phyloP scores from a whole-genome alignment of 257 asterid species.

The Linderniella brevidens region DNA sequence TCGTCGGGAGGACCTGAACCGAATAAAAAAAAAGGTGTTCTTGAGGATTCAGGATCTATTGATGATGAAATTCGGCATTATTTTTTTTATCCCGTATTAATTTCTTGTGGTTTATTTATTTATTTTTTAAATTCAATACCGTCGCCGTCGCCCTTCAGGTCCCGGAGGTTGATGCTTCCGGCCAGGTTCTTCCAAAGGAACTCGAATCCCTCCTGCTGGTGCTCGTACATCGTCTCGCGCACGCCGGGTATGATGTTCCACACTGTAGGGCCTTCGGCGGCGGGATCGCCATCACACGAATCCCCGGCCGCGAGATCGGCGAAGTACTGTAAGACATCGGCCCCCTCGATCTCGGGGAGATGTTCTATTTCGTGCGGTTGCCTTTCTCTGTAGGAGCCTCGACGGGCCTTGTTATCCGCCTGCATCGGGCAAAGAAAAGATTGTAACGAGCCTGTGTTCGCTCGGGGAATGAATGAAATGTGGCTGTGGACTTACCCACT shows the following conservation, averaged over 20 bases:
- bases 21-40: too few relatives aligned
- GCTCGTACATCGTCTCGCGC: slow-evolving; percentile 24
- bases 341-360: too few relatives aligned
- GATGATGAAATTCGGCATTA: too few relatives aligned
- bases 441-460: too few relatives aligned
- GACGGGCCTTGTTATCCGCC: neutral
- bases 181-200: slow-evolving; percentile 50
- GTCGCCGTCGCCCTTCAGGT: slow-evolving; percentile 19
- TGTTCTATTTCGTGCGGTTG: too few relatives aligned
- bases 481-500: slow-evolving; percentile 31
- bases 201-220: slow-evolving; percentile 54
- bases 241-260: slow-evolving; percentile 34
- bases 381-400: too few relatives aligned
- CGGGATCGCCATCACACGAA: slow-evolving; percentile 10
- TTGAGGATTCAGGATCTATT: too few relatives aligned
- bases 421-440: too few relatives aligned
- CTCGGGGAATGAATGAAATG: neutral
- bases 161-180: slow-evolving; percentile 24
- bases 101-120: too few relatives aligned
- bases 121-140: too few relatives aligned
- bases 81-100: too few relatives aligned
- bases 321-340: slow-evolving; percentile 1
- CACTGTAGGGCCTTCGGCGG: slow-evolving; percentile 14
- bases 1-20: too few relatives aligned
- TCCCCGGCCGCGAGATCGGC: neutral